phyloP scores from a whole-genome alignment of 495 filamentous ascomycete genomes.

The Friedmanniomyces endolithicus region DNA sequence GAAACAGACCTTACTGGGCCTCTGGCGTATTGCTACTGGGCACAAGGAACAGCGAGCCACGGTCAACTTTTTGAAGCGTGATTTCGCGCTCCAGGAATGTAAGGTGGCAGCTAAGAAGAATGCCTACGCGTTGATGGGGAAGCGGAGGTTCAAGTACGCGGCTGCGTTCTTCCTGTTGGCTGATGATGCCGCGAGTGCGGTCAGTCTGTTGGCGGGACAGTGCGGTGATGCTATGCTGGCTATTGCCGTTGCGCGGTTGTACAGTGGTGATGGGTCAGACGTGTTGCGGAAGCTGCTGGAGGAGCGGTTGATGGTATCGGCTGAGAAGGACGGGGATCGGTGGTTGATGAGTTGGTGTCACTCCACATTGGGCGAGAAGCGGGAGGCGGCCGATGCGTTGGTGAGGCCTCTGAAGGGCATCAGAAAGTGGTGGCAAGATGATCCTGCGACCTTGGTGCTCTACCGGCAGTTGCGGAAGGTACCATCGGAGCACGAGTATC shows the following conservation, averaged over 20 bases:
- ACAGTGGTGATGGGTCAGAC: conserved; percentile 73
- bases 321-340: conserved; percentile 68
- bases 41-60: conserved; percentile 75
- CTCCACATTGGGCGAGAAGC: conserved; percentile 74
- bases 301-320: conserved; percentile 66
- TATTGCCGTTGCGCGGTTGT: conserved; percentile 75
- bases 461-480: conserved; percentile 63
- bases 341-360: conserved; percentile 96
- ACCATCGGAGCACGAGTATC: conserved; percentile 63
- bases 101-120: conserved; percentile 89
- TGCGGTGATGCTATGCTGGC: conserved; percentile 82
- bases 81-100: conserved; percentile 69
- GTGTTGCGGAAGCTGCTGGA: conserved; percentile 62
- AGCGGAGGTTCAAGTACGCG: conserved; percentile 86
- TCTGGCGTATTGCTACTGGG: conserved; percentile 95
- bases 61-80: conserved; percentile 62
- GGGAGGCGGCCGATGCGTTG: conserved; percentile 77
- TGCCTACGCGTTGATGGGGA: conserved; percentile 89
- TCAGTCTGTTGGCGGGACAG: conserved; percentile 71
- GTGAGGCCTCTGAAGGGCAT: conserved; percentile 38
- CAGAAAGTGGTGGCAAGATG: conserved; percentile 26
- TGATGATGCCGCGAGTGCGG: conserved; percentile 71
- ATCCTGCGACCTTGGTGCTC: conserved; percentile 74
- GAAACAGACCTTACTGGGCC: conserved; percentile 78
- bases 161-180: conserved; percentile 93